Percentiles rank a stretch among this genome's conserved stretches.
Evolutionary conservation across 106 monocot genomes (phyloP).

Genomic region (Dendrobium officinale): DNA sequence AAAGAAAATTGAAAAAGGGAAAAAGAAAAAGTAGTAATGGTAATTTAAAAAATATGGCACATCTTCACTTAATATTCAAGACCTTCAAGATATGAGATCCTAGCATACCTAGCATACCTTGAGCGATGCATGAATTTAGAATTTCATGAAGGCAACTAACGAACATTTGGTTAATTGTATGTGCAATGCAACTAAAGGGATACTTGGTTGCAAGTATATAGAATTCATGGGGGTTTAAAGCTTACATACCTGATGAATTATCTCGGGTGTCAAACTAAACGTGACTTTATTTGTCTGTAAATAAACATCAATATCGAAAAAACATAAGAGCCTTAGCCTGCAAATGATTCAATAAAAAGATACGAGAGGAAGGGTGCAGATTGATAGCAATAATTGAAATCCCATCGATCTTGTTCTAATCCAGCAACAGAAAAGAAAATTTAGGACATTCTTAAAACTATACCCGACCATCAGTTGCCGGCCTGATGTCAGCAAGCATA

Average conservation of each 20-base stretch:
- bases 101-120: not conserved
- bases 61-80: not conserved
- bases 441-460: conserved; percentile 7
- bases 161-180: not conserved
- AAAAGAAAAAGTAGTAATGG: not conserved
- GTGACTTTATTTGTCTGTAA: conserved; percentile 97
- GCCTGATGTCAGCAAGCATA: conserved; percentile 96
- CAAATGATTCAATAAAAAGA: not conserved
- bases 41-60: not conserved
- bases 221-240: not conserved
- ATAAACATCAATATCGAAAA: conserved; percentile 23
- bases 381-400: not conserved
- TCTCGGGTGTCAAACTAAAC: conserved; percentile 92
- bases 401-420: not conserved
- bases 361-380: not conserved
- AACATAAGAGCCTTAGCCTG: conserved; percentile 6
- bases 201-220: too few relatives aligned
- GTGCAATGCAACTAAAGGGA: not conserved
- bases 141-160: not conserved
- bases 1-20: not conserved
- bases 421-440: not conserved
- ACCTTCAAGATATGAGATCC: not conserved
- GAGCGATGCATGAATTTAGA: not conserved
- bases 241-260: conserved; percentile 82
- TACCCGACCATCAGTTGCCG: conserved; percentile 96